Base-by-base conservation (phyloP, 345 rosid species). In the Anacardium occidentale region DNA sequence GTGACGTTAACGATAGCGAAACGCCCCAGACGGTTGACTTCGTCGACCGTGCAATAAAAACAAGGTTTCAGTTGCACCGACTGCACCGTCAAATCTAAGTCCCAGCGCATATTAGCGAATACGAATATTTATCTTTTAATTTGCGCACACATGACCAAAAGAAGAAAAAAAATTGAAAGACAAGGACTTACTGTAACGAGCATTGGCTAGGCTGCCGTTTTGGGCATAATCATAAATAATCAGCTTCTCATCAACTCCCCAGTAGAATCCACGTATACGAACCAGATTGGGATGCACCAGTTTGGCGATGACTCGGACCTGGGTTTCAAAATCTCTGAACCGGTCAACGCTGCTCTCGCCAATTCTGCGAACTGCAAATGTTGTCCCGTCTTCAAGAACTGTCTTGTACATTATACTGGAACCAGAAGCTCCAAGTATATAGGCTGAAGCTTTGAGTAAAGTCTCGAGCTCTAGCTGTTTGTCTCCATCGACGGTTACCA, bases 361-460 rank as follows among this genome's bases (percentile, higher is more conserved):
- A 0, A 95, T 92, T 75, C 97, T 84, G 21, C 99, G 87, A 63
- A 95, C 96, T 7, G 98, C 99, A 1, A 92, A 84, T 40, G 90
- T 70, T 2, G 93, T 84, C 24, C 98, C 93, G 66, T 95, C 94
- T 75, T 95, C 94, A 0, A 95, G 91, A 61, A 95, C 96, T n/a
- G 94, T 94, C 82, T 92, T 95, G 83, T 92, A 95, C 96, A 87
- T 82, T 64, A 92, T 95, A 70, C 98, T 88, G 24, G 96, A 92
- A 32, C 99, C 99, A 21, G 96, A 87, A 1, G 97, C 99, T 6
- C 98, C 99, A 12, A 95, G 75, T 34, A 91, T 95, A 62, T 91
- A 92, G 15, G 98, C 97, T 0, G 97, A 90, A 7, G 98, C 97
- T 85, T 85, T 89, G 3, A 95, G 92, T 66, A 95, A 80, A 4